Evolutionary conservation across 208 protist genomes (phyloP).

Genomic region (Leishmania lainsoni): DNA sequence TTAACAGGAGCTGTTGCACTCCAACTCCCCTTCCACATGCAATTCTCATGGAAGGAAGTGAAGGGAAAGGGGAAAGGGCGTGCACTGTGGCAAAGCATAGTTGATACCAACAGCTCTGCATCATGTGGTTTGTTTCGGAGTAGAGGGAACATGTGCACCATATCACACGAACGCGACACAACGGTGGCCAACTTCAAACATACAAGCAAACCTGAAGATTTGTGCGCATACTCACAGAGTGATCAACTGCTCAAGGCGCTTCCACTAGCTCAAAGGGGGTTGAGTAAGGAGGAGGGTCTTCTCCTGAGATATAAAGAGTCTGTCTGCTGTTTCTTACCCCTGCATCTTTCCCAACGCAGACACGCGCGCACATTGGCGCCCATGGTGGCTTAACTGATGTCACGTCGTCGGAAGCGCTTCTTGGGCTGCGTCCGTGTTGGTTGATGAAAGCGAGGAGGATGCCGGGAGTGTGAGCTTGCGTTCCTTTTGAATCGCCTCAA

Average conservation of each 20-base stretch:
- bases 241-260: neutral
- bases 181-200: neutral
- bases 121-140: neutral
- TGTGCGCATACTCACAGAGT: neutral
- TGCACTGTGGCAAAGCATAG: neutral
- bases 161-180: neutral
- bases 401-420: neutral
- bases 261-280: neutral
- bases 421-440: neutral
- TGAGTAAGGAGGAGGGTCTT: neutral
- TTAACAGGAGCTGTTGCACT: neutral
- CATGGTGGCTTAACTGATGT: neutral
- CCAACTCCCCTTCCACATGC: neutral
- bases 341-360: neutral
- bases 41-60: neutral
- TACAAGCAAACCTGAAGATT: neutral
- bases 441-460: neutral
- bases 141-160: neutral
- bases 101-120: neutral
- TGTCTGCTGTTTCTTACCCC: neutral
- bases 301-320: neutral
- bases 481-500: conserved; percentile 53
- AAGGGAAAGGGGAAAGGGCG: neutral
- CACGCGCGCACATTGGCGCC: neutral
- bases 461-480: conserved; percentile 43